phyloP scores from a whole-genome alignment of 2,329 filamentous ascomycete species.

The Monilinia fructigena region DNA sequence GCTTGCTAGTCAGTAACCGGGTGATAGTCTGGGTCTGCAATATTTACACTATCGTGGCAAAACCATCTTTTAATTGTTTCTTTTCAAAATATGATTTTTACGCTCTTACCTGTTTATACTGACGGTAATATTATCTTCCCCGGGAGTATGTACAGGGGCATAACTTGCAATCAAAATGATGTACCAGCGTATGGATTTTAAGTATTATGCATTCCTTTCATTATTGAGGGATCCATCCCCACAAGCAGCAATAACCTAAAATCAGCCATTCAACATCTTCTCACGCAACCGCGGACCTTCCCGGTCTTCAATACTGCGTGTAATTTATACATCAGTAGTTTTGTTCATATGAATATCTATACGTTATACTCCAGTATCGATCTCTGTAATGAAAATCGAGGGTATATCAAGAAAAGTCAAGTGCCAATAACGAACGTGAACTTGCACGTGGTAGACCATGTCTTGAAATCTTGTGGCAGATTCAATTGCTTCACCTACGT shows the following conservation, averaged over 20 bases:
- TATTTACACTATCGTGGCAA: no score
- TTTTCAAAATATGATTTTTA: no score
- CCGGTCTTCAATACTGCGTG: not conserved
- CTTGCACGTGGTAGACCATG: no score
- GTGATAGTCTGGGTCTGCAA: no score
- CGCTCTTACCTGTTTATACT: no score
- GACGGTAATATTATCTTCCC: no score
- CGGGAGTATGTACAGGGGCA: no score
- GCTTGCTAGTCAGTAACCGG: no score
- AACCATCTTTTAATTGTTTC: no score
- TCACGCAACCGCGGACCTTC: not conserved
- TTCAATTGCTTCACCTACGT: no score
- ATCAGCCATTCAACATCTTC: not conserved
- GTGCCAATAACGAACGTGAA: not conserved
- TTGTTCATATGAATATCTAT: not conserved
- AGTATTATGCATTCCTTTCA: not conserved
- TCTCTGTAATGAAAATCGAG: not conserved
- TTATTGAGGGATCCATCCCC: not conserved
- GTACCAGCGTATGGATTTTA: not conserved
- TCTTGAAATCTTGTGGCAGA: no score
- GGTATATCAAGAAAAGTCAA: not conserved
- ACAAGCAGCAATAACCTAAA: not conserved
- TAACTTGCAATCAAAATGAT: no score
- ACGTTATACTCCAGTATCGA: not conserved
- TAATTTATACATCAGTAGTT: not conserved